Evolutionary conservation across 2,329 filamentous ascomycete genomes (phyloP).

Genomic region (Scedosporium aurantiacum): DNA sequence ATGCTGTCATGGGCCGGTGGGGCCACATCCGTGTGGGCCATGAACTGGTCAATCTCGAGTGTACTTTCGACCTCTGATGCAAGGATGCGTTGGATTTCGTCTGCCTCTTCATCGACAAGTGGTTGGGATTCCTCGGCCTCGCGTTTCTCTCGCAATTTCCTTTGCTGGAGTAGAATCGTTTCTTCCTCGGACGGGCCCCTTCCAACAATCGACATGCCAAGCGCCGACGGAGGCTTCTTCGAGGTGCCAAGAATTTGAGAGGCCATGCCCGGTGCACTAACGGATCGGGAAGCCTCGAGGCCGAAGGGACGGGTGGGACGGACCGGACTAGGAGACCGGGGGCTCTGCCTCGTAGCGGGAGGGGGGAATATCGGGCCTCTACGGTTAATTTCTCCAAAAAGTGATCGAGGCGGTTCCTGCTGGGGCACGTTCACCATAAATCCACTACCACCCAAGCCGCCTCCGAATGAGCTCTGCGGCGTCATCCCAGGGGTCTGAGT

Average conservation of each 20-base stretch:
- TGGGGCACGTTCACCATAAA: constrained; percentile 20
- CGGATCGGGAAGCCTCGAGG: constrained; percentile 44
- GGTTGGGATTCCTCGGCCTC: constrained; percentile 46
- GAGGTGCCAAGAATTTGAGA: constrained; percentile 36
- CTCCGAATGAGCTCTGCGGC: constrained; percentile 48
- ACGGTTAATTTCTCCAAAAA: constrained; percentile 35
- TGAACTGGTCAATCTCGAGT: constrained; percentile 54
- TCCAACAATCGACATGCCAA: constrained; percentile 10
- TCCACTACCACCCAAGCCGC: constrained; percentile 2
- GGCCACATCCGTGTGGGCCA: constrained; percentile 47
- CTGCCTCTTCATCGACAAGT: constrained; percentile 58
- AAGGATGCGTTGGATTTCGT: constrained; percentile 53
- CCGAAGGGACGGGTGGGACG: constrained; percentile 31
- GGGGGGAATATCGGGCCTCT: constrained; percentile 37
- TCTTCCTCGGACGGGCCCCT: constrained; percentile 32
- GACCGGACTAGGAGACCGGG: constrained; percentile 63
- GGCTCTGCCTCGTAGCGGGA: constrained; percentile 44
- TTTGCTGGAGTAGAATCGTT: constrained; percentile 37
- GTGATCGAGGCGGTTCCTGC: constrained; percentile 28
- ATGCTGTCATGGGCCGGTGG: constrained; percentile 45
- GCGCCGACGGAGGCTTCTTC: background rate
- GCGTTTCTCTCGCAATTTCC: constrained; percentile 39
- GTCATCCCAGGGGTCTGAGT: constrained; percentile 40
- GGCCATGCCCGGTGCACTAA: constrained; percentile 49
- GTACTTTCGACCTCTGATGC: constrained; percentile 50